Base-by-base conservation (phyloP, 2,329 filamentous ascomycete genomes). In the Claviceps fusiformis region DNA sequence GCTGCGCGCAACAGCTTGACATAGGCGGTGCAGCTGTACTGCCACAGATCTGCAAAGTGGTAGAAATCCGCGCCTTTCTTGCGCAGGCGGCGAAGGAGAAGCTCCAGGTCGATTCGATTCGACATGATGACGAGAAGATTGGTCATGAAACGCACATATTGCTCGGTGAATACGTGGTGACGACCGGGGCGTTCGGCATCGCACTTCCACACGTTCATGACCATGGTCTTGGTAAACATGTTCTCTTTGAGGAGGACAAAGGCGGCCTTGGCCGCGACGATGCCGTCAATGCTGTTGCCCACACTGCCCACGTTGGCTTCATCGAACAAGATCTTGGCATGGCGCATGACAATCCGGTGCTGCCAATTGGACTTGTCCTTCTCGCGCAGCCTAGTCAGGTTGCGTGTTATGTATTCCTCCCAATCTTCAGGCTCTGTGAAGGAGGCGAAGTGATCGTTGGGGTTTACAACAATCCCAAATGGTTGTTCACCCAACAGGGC, bases 361-460 rank as follows among this genome's bases (percentile, higher is more conserved):
- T 96, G 91, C 91, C 91, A 96, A 63, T 93, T 92, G 0, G 88
- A 87, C 73, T 95, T 95, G 70, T 96, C 91, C 58, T 89, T 89
- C 51, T 82, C 80, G 13, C 76, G 75, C 10, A 83, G 65, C 54
- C 74, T 74, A 8, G 70, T 70, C 45, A 83, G 63, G 49, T 72
- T 78, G 50, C 72, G 71, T 44, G 81, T 75, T 6, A 82, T 69
- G 52, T 77, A 80, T 39, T 72, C 70, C 50, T 81, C 75, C 79
- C 80, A 76, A 70, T 81, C 79, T 61, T 88, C 87, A 1, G 68
- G 66, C 52, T 71, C 67, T 1, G 64, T 62, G 51, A 72, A 71
- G 15, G 64, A 63, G 5, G 65, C 66, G 55, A 65, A 70, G 33
- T 63, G 59, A 44, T 71, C 69, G 39, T 70, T 65, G 0, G 66